Base-by-base conservation (phyloP, 2,329 filamentous ascomycete species). In the Pseudogymnoascus sp. region DNA sequence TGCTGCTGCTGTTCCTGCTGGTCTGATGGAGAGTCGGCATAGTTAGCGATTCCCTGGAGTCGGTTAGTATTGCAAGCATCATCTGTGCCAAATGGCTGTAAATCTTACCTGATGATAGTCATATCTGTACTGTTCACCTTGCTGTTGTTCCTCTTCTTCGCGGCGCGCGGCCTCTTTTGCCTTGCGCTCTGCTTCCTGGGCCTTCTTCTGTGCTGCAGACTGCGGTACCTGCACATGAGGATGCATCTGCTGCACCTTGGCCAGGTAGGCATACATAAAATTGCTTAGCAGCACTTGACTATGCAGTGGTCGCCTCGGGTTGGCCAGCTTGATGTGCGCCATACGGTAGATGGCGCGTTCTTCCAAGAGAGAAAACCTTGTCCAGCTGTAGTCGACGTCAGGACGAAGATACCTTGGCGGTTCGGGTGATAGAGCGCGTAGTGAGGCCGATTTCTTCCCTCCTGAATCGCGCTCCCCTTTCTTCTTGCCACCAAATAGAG, bases 231-330 rank as follows among this genome's bases (percentile, higher is more conserved):
- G 90, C 77, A 97, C 90, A 72, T 96, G 91, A 45, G 95, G 95
- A 75, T 99, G 95, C 91, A 97, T 97, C 71, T 96, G 92, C 77
- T 99, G 95, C 52, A 99, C 95, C 75, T 97, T 99, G 65, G 95
- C 95, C 67, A 99, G 83, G 74, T 99, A 99, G 63, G 92, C 95
- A 78, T 99, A 99, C 95, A 99, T 99, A 76, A 99, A 99, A 75
- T 99, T 99, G 77, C 93, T 97, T 68, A 99, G 83, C 64, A 99
- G 81, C 21, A 99, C 95, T 75, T 99, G 95, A 64, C 93, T 97
- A 72, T 96, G 89, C 60, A 99, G 78, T 41, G 93, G 90, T 62
- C 95, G 88, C 49, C 93, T 88, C 38, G 95, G 95, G 72, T 99
- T 97, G n/a, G 95, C 95, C 65, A 99, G 85, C 76, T 99, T 99